Base-by-base conservation (phyloP, 345 rosid genomes). In the Gynandropsis gynandra region DNA sequence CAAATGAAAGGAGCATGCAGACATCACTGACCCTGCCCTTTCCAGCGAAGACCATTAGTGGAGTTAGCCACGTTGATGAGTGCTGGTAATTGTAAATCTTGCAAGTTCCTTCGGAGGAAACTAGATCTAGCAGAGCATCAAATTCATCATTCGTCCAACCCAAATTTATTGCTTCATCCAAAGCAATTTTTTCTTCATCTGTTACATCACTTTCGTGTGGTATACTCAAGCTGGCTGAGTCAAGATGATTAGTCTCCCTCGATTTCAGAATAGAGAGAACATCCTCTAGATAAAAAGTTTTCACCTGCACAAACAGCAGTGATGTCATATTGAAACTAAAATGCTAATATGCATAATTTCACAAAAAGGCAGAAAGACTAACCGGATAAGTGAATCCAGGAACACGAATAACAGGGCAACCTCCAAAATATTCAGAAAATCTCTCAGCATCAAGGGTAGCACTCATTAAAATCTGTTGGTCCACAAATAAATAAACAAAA, bases 331-430 rank as follows among this genome's bases (percentile, higher is more conserved):
- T 31, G 29, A 69, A 59, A 52, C 15, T 14, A 19, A 36, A 20
- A 54, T 18, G 37, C 41, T 39, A 47, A 29, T 32, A 31, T 21
- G 24, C 5, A 59, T 20, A 47, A 24, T 31, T 2, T 37, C 34
- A 59, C 33, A 37, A 16, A 33, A 4, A 61, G 36, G 45, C 42
- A 16, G 64, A 65, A 33, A 67, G 56, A 56, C 27, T 77, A 80
- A 89, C 98, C 58, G 95, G 89, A 73, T 75, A 71, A 43, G 96
- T 84, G 88, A 84, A 87, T 36, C 96, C 98, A 19, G 95, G 98
- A 56, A 90, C 92, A 42, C 70, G 65, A 58, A 90, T 80, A 53
- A 90, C 58, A 14, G 96, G 96, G 74, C 96, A 90, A 65, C 95
- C 89, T 34, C 92, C 98, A 82, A 90, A 90, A 76, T 90, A 90